A percentile compares a stretch with the other conserved stretches of the same genome.
Evolutionary conservation across 2,329 filamentous ascomycete genomes (phyloP).

Genomic region (Thielaviopsis euricoi): DNA sequence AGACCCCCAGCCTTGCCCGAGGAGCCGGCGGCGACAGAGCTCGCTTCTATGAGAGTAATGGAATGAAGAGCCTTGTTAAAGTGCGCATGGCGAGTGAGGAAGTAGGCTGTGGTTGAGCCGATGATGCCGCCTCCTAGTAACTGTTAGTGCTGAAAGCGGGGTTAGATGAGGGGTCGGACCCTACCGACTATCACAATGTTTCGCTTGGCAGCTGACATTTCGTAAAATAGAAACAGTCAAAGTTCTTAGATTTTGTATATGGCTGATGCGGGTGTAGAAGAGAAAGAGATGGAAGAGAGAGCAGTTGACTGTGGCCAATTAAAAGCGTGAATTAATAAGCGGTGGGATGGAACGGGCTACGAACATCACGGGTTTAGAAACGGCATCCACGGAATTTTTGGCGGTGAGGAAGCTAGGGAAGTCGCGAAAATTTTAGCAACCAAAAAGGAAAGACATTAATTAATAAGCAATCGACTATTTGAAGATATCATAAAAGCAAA

Average conservation of each 20-base stretch:
- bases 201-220: slow-evolving; percentile 8
- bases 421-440: too few relatives aligned
- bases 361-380: too few relatives aligned
- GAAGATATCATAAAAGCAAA: too few relatives aligned
- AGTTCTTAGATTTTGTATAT: not conserved
- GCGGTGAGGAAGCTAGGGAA: too few relatives aligned
- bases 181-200: slow-evolving; percentile 36
- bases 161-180: slow-evolving; percentile 14
- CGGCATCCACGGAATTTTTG: too few relatives aligned
- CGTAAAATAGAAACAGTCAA: not conserved
- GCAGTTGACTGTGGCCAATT: too few relatives aligned
- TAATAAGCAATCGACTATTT: too few relatives aligned
- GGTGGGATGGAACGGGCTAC: too few relatives aligned
- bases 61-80: slow-evolving; percentile 60
- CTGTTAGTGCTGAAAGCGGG: not conserved
- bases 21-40: slow-evolving; percentile 71
- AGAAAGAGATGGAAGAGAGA: too few relatives aligned
- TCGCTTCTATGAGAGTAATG: slow-evolving; percentile 77
- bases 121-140: slow-evolving; percentile 67
- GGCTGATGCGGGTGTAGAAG: too few relatives aligned
- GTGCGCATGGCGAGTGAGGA: slow-evolving; percentile 66
- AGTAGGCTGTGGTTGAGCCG: slow-evolving; percentile 83
- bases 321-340: too few relatives aligned
- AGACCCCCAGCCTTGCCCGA: slow-evolving; percentile 91
- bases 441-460: too few relatives aligned